Percentiles rank a stretch among this genome's conserved stretches.
These are phyloP conservation scores for Blastomyces gilchristii DNA, from an alignment of 2,329 filamentous ascomycete genomes.

Conservation along the genomic window DNA sequence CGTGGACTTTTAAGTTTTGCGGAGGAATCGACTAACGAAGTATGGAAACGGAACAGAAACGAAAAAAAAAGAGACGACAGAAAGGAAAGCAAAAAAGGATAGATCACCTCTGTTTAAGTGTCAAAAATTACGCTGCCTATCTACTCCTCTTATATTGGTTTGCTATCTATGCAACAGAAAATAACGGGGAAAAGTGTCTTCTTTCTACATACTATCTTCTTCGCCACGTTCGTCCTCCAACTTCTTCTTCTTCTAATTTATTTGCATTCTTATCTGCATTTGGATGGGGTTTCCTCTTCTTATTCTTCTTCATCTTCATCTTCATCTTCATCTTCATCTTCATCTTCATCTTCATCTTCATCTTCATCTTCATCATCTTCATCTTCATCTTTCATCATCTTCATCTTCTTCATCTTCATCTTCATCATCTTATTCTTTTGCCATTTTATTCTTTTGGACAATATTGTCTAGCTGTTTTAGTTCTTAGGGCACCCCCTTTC, in stretches of 20 bases:
- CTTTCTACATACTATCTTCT: not conserved
- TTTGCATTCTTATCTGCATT: not conserved
- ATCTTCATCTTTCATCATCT: no score
- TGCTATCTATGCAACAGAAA: not conserved
- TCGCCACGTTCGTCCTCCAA: not conserved
- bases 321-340: no score
- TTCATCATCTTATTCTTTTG: not conserved
- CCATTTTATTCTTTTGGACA: not conserved
- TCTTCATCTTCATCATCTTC: not conserved
- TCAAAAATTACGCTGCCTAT: not conserved
- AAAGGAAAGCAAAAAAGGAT: not conserved
- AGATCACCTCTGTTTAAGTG: not conserved
- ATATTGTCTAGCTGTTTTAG: no score
- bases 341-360: not conserved
- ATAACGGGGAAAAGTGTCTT: not conserved
- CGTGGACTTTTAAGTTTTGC: conserved; percentile 53
- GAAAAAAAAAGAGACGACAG: not conserved
- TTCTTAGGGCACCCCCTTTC: not conserved
- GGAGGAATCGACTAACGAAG: no score
- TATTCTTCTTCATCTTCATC: not conserved
- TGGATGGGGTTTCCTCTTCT: not conserved
- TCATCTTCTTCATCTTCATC: not conserved
- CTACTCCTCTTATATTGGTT: not conserved
- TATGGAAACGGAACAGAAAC: not conserved
- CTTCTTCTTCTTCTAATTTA: not conserved